Evolutionary conservation across 2,329 filamentous ascomycete genomes (phyloP).

Genomic region (Stemphylium vesicarium): DNA sequence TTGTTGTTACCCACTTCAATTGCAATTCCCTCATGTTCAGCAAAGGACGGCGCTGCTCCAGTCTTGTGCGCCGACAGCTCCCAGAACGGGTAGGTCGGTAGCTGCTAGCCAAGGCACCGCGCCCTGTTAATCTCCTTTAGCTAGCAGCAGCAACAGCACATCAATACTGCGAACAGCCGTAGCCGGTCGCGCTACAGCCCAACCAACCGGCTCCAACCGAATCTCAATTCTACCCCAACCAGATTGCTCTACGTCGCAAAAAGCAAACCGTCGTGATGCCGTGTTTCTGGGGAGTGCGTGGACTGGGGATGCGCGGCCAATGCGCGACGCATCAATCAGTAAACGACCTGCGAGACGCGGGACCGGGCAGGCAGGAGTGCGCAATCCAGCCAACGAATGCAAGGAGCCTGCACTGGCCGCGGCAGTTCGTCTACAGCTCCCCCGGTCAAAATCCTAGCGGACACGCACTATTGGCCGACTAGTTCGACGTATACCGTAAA

Average conservation of each 20-base stretch:
- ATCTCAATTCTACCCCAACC: no score
- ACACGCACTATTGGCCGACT: constrained; percentile 15
- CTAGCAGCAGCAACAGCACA: background rate
- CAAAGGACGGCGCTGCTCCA: background rate
- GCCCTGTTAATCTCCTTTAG: background rate
- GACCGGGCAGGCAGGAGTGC: background rate
- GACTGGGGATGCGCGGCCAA: background rate
- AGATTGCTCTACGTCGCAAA: background rate
- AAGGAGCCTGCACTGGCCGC: no score
- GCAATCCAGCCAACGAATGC: background rate
- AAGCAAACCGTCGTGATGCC: background rate
- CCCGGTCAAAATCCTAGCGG: background rate
- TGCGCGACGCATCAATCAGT: background rate
- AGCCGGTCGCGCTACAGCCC: background rate
- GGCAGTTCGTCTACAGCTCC: background rate
- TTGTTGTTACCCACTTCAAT: background rate
- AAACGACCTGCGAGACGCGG: background rate
- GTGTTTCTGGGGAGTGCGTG: background rate
- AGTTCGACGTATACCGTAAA: constrained; percentile 3
- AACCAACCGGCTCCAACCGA: no score
- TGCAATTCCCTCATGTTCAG: background rate
- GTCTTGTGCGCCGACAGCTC: background rate
- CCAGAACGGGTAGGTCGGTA: constrained; percentile 18
- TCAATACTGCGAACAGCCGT: background rate
- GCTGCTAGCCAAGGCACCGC: constrained; percentile 25